Base-by-base conservation (phyloP, 305 asterid species). In the Fraxinus angustifolia region DNA sequence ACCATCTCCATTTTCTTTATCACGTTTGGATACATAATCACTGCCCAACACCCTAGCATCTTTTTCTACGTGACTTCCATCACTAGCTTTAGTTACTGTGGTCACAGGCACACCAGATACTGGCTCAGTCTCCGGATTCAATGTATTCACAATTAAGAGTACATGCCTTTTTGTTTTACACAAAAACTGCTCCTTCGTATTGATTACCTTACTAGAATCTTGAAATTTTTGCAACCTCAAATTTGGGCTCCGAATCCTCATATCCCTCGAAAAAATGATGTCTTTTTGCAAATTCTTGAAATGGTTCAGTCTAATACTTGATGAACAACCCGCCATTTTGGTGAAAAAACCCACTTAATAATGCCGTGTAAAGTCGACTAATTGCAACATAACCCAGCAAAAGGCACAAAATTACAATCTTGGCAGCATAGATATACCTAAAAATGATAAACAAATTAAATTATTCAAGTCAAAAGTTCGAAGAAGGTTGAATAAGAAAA, bases 321-420 rank as follows among this genome's bases (percentile, higher is more conserved):
- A 88, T 65, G 92, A 90, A 84, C 88, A 90, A 62, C 86, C 88
- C 82, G 91, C 92, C 94, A 90, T 90, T 85, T 76, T 65, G 19
- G 65, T 11, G 6, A 50, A 65, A 6, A 78, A 68, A 17, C 48
- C 73, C n/a, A n/a, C 79, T 8, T 33, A 33, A 74, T 6, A 8
- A 68, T 67, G 76, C 38, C 21, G 45, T 17, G 86, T 50, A 78
- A 83, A 45, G 67, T 89, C 90, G 89, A 89, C 90, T 76, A 82
- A 87, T 81, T 84, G 36, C 53, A 65, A 80, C 2, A 36, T 76
- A 76, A 11, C 45, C 86, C 35, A 11, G 3, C 33, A 21, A 79
- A 79, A 30, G 73, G 73, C 81, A 36, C 83, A 77, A 38, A 75
- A 73, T 76, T 30, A 38, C 75, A 56, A 42, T 36, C 45, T 65